A percentile compares a stretch with the other conserved stretches of the same genome.
phyloP scores from a whole-genome alignment of 495 filamentous ascomycete species.

The Trichoderma parareesei region DNA sequence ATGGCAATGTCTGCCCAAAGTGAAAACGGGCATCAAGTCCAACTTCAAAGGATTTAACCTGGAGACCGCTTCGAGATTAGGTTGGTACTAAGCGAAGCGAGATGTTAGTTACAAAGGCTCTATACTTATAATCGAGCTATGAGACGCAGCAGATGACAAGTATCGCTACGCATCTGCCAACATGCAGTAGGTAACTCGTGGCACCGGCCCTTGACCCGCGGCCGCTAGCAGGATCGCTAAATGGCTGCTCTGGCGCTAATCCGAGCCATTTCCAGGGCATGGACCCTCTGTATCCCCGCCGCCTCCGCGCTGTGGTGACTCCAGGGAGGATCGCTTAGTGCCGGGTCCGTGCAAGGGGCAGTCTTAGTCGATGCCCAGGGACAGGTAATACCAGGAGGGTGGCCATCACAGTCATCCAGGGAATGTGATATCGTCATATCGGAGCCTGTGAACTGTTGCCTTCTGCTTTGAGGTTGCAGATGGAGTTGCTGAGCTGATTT shows the following conservation, averaged over 20 bases:
- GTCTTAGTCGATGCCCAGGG: background rate
- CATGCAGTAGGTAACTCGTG: background rate
- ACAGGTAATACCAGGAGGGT: background rate
- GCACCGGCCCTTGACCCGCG: background rate
- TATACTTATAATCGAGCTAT: no score
- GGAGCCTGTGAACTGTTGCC: background rate
- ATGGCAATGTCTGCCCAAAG: no score
- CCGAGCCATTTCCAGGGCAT: background rate
- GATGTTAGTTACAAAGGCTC: no score
- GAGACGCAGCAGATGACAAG: background rate
- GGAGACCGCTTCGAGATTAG: no score
- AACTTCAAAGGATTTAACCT: no score
- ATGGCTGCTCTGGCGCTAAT: background rate
- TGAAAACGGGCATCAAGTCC: no score
- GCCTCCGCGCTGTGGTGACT: background rate
- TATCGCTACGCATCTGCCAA: background rate
- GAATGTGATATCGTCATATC: background rate
- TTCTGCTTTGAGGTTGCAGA: background rate
- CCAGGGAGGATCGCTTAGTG: background rate
- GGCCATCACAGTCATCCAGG: conserved; percentile 1
- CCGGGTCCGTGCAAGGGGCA: background rate
- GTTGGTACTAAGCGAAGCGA: no score
- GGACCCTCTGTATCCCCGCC: background rate
- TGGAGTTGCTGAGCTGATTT: no score
- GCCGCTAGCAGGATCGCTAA: background rate